These are phyloP conservation scores for Colletotrichum karsti DNA, from an alignment of 2,329 filamentous ascomycete genomes.

Conservation along the genomic window DNA sequence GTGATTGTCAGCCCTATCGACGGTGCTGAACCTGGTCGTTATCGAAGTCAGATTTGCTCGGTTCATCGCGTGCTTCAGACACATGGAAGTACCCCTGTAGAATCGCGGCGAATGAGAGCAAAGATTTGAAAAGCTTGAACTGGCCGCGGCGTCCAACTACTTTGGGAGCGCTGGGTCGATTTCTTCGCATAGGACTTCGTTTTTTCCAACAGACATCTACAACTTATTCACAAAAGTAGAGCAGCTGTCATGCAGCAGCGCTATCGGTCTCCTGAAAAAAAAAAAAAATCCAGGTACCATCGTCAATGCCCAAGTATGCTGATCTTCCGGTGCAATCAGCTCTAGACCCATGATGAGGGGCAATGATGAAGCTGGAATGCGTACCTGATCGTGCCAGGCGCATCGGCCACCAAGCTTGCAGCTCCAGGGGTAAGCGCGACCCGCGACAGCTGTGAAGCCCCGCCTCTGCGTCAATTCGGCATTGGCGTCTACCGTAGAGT, in stretches of 20 bases:
- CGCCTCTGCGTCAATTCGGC: constrained; percentile 15
- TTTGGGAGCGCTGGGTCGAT: no score
- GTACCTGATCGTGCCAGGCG: not conserved
- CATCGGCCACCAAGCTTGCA: not conserved
- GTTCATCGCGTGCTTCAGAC: not conserved
- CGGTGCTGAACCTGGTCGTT: not conserved
- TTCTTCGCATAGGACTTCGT: no score
- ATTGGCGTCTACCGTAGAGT: constrained; percentile 7
- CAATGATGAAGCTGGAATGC: not conserved
- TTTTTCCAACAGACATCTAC: no score
- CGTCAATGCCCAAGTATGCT: no score
- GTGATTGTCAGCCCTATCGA: constrained; percentile 5
- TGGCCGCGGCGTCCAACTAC: not conserved
- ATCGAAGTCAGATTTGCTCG: not conserved
- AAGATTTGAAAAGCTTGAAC: not conserved
- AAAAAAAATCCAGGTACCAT: no score
- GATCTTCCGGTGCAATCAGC: no score
- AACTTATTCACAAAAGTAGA: no score
- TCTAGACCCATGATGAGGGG: not conserved
- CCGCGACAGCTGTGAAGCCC: not conserved
- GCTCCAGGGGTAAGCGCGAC: constrained; percentile 10
- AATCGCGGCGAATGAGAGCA: not conserved
- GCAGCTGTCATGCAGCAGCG: no score
- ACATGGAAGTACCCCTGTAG: constrained; percentile 5
- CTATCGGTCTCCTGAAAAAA: no score